Percentiles rank a stretch among this genome's conserved stretches.
Conservation (phyloP, 495 filamentous ascomycete genomes). For the Niebla homalea region DNA sequence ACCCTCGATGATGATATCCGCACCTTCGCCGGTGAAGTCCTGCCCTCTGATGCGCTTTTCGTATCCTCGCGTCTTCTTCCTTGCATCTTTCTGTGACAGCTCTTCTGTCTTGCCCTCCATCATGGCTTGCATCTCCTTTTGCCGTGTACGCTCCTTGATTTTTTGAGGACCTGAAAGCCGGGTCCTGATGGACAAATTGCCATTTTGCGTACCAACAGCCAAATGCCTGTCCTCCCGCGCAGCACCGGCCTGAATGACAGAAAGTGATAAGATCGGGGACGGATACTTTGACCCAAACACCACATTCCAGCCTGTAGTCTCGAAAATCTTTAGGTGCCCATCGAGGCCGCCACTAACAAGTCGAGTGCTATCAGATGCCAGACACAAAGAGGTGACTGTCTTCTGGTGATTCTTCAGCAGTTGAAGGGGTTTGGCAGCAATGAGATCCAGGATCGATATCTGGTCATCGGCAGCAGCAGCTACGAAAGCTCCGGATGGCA, state of each 20-base stretch:
- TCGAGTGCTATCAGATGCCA: constrained; percentile 65
- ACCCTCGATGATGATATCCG: constrained; percentile 77
- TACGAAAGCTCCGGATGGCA: constrained; percentile 74
- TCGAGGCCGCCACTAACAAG: constrained; percentile 81
- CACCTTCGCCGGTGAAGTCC: constrained; percentile 73
- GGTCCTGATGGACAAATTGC: constrained; percentile 75
- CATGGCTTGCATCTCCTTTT: constrained; percentile 75
- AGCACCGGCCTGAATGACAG: constrained; percentile 52
- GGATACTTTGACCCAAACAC: constrained; percentile 87
- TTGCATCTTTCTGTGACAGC: constrained; percentile 50
- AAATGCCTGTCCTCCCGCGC: constrained; percentile 73
- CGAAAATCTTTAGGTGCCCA: constrained; percentile 92
- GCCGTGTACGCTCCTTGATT: constrained; percentile 58
- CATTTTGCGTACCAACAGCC: constrained; percentile 85
- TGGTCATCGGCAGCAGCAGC: constrained; percentile 75
- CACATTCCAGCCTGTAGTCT: constrained; percentile 83
- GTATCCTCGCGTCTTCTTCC: constrained; percentile 52
- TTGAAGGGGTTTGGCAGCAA: constrained; percentile 76
- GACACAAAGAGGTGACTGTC: constrained; percentile 72
- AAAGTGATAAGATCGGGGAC: constrained; percentile 71
- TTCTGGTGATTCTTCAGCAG: constrained; percentile 92
- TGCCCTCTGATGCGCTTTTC: constrained; percentile 60
- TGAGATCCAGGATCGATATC: constrained; percentile 86
- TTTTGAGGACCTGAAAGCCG: constrained; percentile 74
- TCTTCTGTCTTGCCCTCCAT: constrained; percentile 63